Percentiles rank a stretch among this genome's conserved stretches.
Evolutionary conservation across 345 rosid species (phyloP).

Genomic region (Odontarrhena argentea): DNA sequence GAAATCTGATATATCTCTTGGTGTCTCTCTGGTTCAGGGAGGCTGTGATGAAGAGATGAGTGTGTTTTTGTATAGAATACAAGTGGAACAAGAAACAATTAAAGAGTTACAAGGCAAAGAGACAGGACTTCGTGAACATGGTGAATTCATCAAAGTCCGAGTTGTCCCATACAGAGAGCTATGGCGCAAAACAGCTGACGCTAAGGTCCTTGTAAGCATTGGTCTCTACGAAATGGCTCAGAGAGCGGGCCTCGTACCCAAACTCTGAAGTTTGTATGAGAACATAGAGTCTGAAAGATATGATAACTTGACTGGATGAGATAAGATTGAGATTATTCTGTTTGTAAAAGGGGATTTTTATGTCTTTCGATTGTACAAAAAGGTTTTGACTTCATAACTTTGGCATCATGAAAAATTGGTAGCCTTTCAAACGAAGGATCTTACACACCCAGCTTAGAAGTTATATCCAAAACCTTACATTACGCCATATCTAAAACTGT

Average conservation of each 20-base stretch:
- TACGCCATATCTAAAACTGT: slow-evolving; percentile 30
- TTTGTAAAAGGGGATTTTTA: not conserved
- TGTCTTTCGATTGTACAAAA: not conserved
- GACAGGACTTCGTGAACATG: slow-evolving; percentile 69
- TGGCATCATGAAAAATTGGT: not conserved
- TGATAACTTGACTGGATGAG: not conserved
- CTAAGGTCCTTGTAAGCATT: slow-evolving; percentile 67
- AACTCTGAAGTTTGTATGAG: not conserved
- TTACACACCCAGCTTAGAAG: slow-evolving; percentile 15
- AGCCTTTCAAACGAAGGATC: slow-evolving; percentile 12
- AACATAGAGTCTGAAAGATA: slow-evolving; percentile 1
- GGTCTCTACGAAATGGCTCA: slow-evolving; percentile 83
- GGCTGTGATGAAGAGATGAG: slow-evolving; percentile 93
- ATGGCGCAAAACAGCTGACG: slow-evolving; percentile 79
- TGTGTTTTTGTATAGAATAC: slow-evolving; percentile 64
- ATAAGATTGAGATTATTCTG: not conserved
- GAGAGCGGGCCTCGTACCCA: slow-evolving; percentile 57
- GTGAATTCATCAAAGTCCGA: slow-evolving; percentile 80
- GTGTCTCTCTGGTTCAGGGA: slow-evolving; percentile 53
- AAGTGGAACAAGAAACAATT: slow-evolving; percentile 60
- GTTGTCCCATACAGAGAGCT: slow-evolving; percentile 65
- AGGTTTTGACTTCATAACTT: not conserved
- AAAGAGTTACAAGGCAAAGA: slow-evolving; percentile 77
- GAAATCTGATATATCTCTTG: not conserved
- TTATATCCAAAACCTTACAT: slow-evolving; percentile 15